Base-by-base conservation (phyloP, 1,139 yeast species). In the Pichia cactophila region DNA sequence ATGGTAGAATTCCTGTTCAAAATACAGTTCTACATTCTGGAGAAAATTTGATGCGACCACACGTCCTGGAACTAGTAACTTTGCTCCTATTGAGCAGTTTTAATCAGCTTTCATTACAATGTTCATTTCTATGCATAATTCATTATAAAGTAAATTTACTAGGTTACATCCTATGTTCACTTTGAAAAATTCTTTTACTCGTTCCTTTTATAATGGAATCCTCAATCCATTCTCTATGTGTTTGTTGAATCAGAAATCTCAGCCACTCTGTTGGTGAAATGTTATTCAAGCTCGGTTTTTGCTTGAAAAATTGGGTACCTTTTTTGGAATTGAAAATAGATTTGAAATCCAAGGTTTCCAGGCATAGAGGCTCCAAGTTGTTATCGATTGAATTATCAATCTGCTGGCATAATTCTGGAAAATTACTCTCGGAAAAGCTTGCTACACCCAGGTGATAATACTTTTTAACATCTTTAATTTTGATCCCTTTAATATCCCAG, bases 381-480 rank as follows among this genome's bases (percentile, higher is more conserved):
- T 31, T 14, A 14, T 31, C 35, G n/a, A 29, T 9, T 10, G 5
- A 29, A 29, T 29, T 29, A 29, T n/a, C 11, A 14, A 41, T 28
- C 40, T 17, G 36, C 10, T 10, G 20, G 12, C 14, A n/a, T 17
- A 23, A 5, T 5, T 4, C 23, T 5, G 23, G 5, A 23, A 23
- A 23, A 23, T 4, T 23, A 23, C 5, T 23, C 23, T 23, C 23
- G 5, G 23, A 23, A 23, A 5, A 23, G 20, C 20, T 20, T 20
- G 48, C 35, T 29, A 48, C 46, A 5, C 54, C 54, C 16, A 50
- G 26, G 42, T 45, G 47, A 42, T 46, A 50, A 4, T 50, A 16
- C 4, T 12, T 12, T 12, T 37, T 9, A 6, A 50, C 39, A 38
- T 50, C 51, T 5, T n/a, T 11, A 1, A 14, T 16, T 3, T 41